Evolutionary conservation across 2,329 filamentous ascomycete genomes (phyloP).

Genomic region (Ceratocystis papillata): DNA sequence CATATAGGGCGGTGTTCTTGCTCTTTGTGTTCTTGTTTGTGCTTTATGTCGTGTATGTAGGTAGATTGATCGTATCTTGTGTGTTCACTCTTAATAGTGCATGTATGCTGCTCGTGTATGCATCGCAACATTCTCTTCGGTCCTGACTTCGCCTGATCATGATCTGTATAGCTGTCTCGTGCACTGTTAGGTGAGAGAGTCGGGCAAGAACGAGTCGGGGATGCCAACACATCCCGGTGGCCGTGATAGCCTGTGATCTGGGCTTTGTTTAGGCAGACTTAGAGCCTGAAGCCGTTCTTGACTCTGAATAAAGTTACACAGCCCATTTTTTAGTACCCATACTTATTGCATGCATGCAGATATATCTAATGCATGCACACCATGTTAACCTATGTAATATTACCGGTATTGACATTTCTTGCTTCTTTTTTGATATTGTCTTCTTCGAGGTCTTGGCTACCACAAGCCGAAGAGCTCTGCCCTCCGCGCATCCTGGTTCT

Average conservation of each 20-base stretch:
- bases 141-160: too few species aligned
- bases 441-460: not conserved
- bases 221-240: too few species aligned
- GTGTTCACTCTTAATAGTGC: too few species aligned
- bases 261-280: not conserved
- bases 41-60: slow-evolving; percentile 6
- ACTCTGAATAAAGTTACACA: not conserved
- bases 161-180: too few species aligned
- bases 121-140: too few species aligned
- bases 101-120: too few species aligned
- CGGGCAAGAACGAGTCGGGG: too few species aligned
- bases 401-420: not conserved
- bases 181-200: too few species aligned
- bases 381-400: not conserved
- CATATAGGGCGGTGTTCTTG: not conserved
- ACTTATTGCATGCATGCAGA: not conserved
- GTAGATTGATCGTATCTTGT: not conserved
- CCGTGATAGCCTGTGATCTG: not conserved
- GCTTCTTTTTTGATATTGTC: not conserved
- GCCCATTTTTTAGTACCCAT: not conserved
- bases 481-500: not conserved
- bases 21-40: not conserved
- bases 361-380: not conserved
- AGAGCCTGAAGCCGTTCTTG: not conserved
- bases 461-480: not conserved